Evolutionary conservation across 495 filamentous ascomycete species (phyloP), one percentile per base, ranked within the genome.

Genomic region (Filosporella fistucella): DNA sequence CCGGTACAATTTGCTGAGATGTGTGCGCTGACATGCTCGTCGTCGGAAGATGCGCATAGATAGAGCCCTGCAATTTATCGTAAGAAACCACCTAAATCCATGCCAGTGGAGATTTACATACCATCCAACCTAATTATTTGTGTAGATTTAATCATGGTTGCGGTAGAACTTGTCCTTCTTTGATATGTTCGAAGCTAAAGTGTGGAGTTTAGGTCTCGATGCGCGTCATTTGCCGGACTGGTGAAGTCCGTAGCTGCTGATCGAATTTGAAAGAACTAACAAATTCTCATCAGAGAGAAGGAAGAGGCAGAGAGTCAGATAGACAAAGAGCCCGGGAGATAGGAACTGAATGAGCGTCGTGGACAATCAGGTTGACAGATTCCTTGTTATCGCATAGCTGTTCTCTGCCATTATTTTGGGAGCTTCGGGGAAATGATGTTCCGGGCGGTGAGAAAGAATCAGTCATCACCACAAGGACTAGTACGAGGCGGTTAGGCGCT

Each of bases 121-220:
- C 91, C 91, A 69, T 98, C 93, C 43, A 98, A 74, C 63, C 93
- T 77, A 41, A 88, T 84, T 58, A 98, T 96, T 65, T 94, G 88
- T 33, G 93, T 98, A 63, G 90, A 94, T 67, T 84, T 85, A 54
- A 97, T 91, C 93, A 96, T 96, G 25, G 59, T 78, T 66, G 12
- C 1, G 5, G 35, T 21, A 10, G 35, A 21, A 13, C 35, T 21
- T 20, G n/a, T 21, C 9, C 35, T 38, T 12, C 32, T 5, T 14
- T 21, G 14, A 21, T 5, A 9, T 16, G n/a, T 38, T 7, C 16
- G n/a, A n/a, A n/a, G 32, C 32, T 6, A 12, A 35, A 14, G 13
- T 14, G 5, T 35, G 32, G 32, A 5, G 23, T 35, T 35, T 35
- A 35, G 33, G 13, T 12, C 5, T n/a, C 6, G 32, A 4, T 35